A percentile compares a stretch with the other conserved stretches of the same genome.
Evolutionary conservation across 129 eudicot genomes (phyloP).

Genomic region (sunflower (Helianthus annuus)): DNA sequence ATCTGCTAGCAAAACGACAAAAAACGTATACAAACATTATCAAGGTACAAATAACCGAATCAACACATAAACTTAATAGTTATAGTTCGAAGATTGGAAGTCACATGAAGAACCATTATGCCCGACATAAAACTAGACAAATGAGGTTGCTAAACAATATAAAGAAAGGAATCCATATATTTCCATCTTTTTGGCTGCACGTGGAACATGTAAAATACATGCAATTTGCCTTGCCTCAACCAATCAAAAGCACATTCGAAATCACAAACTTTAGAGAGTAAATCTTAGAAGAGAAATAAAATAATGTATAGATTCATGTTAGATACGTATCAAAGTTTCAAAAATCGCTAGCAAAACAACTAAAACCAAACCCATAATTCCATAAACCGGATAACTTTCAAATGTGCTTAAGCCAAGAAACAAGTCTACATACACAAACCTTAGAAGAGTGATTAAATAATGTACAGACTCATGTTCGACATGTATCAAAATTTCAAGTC

Average conservation of each 20-base stretch:
- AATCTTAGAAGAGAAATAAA: background rate
- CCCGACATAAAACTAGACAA: background rate
- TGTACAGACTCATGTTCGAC: background rate
- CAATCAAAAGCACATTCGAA: background rate
- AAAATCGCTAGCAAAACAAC: constrained; percentile 16
- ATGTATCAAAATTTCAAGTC: background rate
- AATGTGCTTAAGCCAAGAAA: constrained; percentile 12
- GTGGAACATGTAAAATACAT: background rate
- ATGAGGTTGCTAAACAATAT: background rate
- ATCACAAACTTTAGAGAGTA: background rate
- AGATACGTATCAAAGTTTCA: background rate
- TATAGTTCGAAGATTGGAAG: background rate
- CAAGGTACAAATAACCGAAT: too few species aligned
- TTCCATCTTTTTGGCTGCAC: background rate
- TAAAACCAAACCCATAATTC: background rate
- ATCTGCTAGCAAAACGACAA: constrained; percentile 13
- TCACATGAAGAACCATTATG: background rate
- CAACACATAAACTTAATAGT: background rate
- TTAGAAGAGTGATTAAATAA: background rate
- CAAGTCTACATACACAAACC: background rate
- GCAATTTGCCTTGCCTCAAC: background rate
- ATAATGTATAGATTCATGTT: constrained; percentile 2
- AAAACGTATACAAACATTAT: background rate
- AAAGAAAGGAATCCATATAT: background rate
- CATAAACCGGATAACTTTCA: background rate